Base-by-base conservation (phyloP, 176 grass and related monocot genomes). In the Aegilops tauschii region DNA sequence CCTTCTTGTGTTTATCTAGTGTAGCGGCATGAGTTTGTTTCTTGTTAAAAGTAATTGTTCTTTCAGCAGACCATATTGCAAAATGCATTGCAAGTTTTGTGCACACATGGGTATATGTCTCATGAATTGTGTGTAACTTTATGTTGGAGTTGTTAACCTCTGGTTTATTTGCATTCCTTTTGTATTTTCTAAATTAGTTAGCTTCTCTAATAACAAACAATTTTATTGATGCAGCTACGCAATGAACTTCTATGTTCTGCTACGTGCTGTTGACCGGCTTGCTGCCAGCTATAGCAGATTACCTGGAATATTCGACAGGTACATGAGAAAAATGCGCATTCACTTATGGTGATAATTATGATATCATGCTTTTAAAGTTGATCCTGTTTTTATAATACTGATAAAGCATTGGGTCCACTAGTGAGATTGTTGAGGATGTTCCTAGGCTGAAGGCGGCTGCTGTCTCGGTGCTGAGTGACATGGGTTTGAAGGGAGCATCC, bases 341-440 rank as follows among this genome's bases (percentile, higher is more conserved):
- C 85, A n/a, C 85, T 82, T 84, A 65, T 75, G 58, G 76, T 82
- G 80, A 80, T 77, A 72, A 91, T 61, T 58, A 64, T 88, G 65
- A 72, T 77, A 35, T 77, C 73, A 50, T 35, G 75, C 72, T 76
- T 69, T 69, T 83, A 85, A 66, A n/a, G 27, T 17, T 65, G 40
- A 87, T 75, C 68, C 18, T 90, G 74, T 84, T 74, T 86, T 85
- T 83, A 72, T 86, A 84, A 80, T 92, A 92, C 87, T 92, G 77
- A 94, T 87, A 87, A 89, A 67, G 40, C 87, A 91, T 77, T 82
- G 66, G 76, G 73, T 73, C 88, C 79, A 20, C 44, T 89, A 94
- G 96, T 92, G 93, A 95, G 81, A 87, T 96, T 81, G 94, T 94
- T 54, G 96, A 98, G 92, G 96, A 98, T 69, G 77, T 92, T 80